Evolutionary conservation across 805 yeast species (phyloP).

Genomic region (Lipomyces yamadae): DNA sequence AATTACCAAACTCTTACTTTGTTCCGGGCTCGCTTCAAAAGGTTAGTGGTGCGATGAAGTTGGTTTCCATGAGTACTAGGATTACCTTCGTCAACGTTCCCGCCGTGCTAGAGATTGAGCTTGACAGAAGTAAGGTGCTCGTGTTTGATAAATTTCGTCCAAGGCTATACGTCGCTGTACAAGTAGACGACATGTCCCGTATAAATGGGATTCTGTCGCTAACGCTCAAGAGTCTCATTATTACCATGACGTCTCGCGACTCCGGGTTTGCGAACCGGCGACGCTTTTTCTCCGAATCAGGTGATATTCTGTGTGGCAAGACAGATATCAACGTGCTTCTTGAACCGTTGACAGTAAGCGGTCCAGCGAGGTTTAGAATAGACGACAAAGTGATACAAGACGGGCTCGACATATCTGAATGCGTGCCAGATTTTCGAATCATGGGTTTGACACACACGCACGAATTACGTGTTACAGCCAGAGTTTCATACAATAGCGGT

Average conservation of each 20-base stretch:
- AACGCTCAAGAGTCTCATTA: not conserved
- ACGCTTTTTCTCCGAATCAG: not conserved
- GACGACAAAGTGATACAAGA: not conserved
- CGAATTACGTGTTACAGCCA: constrained; percentile 4
- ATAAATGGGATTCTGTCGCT: constrained; percentile 16
- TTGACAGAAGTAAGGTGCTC: not conserved
- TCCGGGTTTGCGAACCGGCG: not conserved
- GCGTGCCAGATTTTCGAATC: constrained; percentile 20
- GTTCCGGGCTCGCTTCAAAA: constrained; percentile 24
- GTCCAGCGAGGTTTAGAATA: not conserved
- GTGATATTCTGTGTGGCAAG: not conserved
- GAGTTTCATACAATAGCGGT: constrained; percentile 20
- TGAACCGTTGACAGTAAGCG: not conserved
- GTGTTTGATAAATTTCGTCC: constrained; percentile 12
- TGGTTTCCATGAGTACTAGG: constrained; percentile 15
- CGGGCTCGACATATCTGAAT: not conserved
- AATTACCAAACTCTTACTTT: constrained; percentile 28
- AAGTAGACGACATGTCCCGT: constrained; percentile 12
- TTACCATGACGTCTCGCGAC: not conserved
- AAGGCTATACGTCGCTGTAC: constrained; percentile 4
- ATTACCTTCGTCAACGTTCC: constrained; percentile 22
- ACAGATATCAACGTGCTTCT: not conserved
- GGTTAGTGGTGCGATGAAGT: constrained; percentile 15
- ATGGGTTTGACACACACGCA: constrained; percentile 15
- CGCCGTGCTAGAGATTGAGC: constrained; percentile 2